Evolutionary conservation across 2,329 filamentous ascomycete genomes (phyloP), one percentile per base, ranked within the genome.

Genomic region (Tympanopsis confertula): DNA sequence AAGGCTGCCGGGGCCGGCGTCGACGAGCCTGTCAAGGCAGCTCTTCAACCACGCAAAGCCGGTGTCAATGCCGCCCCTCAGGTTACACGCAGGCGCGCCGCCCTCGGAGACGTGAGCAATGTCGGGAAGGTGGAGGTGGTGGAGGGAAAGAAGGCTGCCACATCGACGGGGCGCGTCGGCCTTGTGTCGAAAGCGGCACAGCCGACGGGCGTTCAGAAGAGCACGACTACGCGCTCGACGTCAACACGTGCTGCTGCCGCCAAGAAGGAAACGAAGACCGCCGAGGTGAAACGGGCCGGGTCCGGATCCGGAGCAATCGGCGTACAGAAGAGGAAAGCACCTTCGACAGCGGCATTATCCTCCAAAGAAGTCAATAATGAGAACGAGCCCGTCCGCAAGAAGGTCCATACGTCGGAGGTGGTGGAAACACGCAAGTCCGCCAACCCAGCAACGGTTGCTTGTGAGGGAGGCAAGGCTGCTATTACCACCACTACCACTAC

Each of bases 41-140:
- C 75, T 19, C 60, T 86, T 37, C 80, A 83, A 59, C 68, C 77
- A 36, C 87, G 86, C 63, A 86, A 80, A 59, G 62, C 77, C 13
- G 61, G 68, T 19, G 58, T 65, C 36, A 68, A 62, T 47, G 57
- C 58, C 40, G 63, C 66, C 37, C 59, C 68, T 61, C 43, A 68
- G 50, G 60, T 69, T 36, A 68, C 68, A 42, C 74, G 82, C 54
- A 91, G 84, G 66, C 86, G 91, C 54, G 75, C 82, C 50, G 88
- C 86, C 36, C 72, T 98, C 26, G 87, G 85, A 41, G 89, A 98
- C 66, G 83, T 95, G 49, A 96, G 87, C 74, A 98, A 98, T 64
- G 83, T 94, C 45, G 78, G 78, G 50, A 96, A 95, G 60, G 71
- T 72, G 35, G 83, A 85, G 38, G 68, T 61, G 4, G 65, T 69